Percentiles rank a stretch among this genome's conserved stretches.
Conservation (phyloP, 805 yeast genomes). For the Wickerhamiella brachini region DNA sequence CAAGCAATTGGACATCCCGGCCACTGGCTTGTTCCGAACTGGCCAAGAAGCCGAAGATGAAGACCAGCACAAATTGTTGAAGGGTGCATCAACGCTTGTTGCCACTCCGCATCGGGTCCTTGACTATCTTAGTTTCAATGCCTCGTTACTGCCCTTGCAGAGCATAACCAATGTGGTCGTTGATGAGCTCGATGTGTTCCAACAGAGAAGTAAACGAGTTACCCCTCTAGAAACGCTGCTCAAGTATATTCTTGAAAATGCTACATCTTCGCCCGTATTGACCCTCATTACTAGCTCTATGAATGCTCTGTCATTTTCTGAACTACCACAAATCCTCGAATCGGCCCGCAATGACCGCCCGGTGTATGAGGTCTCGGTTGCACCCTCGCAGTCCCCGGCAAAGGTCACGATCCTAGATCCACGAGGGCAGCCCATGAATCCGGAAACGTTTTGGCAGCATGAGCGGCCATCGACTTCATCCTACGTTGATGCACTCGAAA, state of each 20-base stretch:
- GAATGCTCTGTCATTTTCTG: slow-evolving; percentile 1
- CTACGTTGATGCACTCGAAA: background rate
- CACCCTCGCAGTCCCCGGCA: background rate
- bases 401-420: background rate
- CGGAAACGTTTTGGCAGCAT: background rate
- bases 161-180: slow-evolving; percentile 13
- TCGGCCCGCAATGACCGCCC: background rate
- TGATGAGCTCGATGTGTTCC: slow-evolving; percentile 17
- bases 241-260: slow-evolving; percentile 5
- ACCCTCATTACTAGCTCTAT: background rate
- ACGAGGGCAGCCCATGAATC: background rate
- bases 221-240: slow-evolving; percentile 14
- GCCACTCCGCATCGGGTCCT: slow-evolving; percentile 40
- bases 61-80: slow-evolving; percentile 15
- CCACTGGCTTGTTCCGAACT: slow-evolving; percentile 15
- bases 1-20: slow-evolving; percentile 9
- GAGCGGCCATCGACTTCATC: background rate
- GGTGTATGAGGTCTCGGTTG: background rate
- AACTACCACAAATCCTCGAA: background rate
- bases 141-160: slow-evolving; percentile 11
- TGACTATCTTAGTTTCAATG: slow-evolving; percentile 30
- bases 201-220: background rate
- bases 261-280: background rate
- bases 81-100: slow-evolving; percentile 31
- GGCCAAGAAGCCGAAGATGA: slow-evolving; percentile 11